phyloP scores from a whole-genome alignment of 768 basidiomycete genomes.

The Chalciporus pseudorubinellus region DNA sequence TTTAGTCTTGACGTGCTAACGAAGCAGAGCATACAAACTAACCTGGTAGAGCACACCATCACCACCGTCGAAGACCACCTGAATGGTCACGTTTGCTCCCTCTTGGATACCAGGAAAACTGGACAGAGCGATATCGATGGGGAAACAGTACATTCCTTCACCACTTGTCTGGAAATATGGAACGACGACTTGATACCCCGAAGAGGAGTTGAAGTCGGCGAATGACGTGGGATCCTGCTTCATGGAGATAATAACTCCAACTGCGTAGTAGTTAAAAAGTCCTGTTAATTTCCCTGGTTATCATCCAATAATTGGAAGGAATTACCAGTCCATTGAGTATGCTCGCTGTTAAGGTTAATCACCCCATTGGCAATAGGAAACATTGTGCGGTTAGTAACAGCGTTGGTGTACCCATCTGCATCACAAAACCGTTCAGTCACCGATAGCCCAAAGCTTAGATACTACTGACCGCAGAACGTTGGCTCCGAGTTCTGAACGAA shows the following conservation, averaged over 20 bases:
- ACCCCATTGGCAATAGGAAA: conserved; percentile 69
- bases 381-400: conserved; percentile 53
- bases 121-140: conserved; percentile 54
- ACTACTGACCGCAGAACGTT: conserved; percentile 61
- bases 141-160: conserved; percentile 66
- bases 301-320: neutral
- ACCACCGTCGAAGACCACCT: conserved; percentile 65
- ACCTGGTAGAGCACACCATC: conserved; percentile 75
- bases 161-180: conserved; percentile 50
- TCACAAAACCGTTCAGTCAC: neutral
- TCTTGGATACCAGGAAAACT: conserved; percentile 50
- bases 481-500: conserved; percentile 62
- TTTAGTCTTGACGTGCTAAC: neutral
- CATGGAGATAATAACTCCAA: conserved; percentile 54
- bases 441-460: neutral
- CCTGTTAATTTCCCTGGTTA: conserved; percentile 2
- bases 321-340: conserved; percentile 57
- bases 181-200: conserved; percentile 36
- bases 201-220: conserved; percentile 52
- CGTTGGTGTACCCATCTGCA: conserved; percentile 60
- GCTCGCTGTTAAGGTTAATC: conserved; percentile 63
- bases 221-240: conserved; percentile 60
- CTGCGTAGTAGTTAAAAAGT: conserved; percentile 30
- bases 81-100: conserved; percentile 73
- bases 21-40: neutral